phyloP scores from a whole-genome alignment of 2,329 filamentous ascomycete species.

The Eutypa lata region DNA sequence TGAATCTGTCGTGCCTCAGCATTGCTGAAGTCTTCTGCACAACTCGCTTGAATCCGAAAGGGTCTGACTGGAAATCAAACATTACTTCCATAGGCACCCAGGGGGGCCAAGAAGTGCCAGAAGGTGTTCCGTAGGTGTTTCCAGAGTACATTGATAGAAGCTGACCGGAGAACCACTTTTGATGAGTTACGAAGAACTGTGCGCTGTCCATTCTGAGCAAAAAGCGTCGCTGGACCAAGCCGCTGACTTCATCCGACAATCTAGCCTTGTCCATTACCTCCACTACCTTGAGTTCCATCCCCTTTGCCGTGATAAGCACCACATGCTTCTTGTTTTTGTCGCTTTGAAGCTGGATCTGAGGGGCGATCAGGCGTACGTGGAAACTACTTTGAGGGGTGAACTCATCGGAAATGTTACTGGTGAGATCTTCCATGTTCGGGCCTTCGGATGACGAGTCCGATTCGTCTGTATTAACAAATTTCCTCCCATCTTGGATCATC shows the following conservation, averaged over 20 bases:
- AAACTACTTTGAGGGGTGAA: conserved; percentile 92
- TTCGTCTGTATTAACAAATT: conserved; percentile 74
- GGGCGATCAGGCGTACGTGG: conserved; percentile 89
- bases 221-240: conserved; percentile 91
- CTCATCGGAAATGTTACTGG: conserved; percentile 77
- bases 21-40: conserved; percentile 95
- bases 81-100: conserved; percentile 99
- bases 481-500: conserved; percentile 78
- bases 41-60: conserved; percentile 96
- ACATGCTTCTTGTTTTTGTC: conserved; percentile 97
- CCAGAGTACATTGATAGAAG: conserved; percentile 91
- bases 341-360: conserved; percentile 96
- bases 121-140: conserved; percentile 83
- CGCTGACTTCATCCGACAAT: conserved; percentile 88
- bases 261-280: conserved; percentile 97
- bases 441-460: conserved; percentile 32
- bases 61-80: conserved; percentile 91
- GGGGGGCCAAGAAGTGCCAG: conserved; percentile 88
- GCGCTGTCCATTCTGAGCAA: conserved; percentile 94
- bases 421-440: conserved; percentile 57
- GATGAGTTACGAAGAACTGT: conserved; percentile 95
- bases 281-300: conserved; percentile 96
- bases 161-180: conserved; percentile 82
- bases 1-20: conserved; percentile 96
- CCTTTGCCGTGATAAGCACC: conserved; percentile 93